Evolutionary conservation across 257 asterid species (phyloP).

Genomic region (Nicotiana sylvestris): DNA sequence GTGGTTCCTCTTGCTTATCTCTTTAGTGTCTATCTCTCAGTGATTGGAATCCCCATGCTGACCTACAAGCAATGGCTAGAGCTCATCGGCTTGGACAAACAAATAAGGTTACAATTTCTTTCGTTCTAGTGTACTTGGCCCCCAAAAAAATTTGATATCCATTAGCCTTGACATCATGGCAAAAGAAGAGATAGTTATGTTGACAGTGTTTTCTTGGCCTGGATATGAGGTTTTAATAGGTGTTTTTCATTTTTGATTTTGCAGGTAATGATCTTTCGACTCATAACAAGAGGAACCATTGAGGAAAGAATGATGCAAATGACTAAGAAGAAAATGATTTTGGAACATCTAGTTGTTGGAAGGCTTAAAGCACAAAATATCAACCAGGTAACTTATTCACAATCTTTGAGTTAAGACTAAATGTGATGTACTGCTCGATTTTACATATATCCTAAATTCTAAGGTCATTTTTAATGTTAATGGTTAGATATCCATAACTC

Average conservation of each 20-base stretch:
- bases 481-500: not conserved
- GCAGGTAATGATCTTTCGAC: slow-evolving; percentile 96
- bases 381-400: slow-evolving; percentile 60
- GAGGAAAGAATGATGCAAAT: slow-evolving; percentile 99
- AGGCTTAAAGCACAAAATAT: slow-evolving; percentile 89
- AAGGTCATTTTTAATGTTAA: not conserved
- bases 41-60: slow-evolving; percentile 99
- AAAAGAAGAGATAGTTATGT: not conserved
- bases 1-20: slow-evolving; percentile 7
- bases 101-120: slow-evolving; percentile 57
- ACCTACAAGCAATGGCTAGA: slow-evolving; percentile 99
- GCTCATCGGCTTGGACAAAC: slow-evolving; percentile 99
- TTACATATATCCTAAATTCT: not conserved
- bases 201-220: slow-evolving; percentile 16
- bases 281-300: slow-evolving; percentile 84
- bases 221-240: slow-evolving; percentile 10
- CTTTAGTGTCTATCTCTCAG: slow-evolving; percentile 42
- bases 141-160: slow-evolving; percentile 16
- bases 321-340: slow-evolving; percentile 98
- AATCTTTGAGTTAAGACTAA: not conserved
- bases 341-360: slow-evolving; percentile 98
- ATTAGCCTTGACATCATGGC: not conserved
- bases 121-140: not conserved
- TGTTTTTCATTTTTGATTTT: slow-evolving; percentile 15
- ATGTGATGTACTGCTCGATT: not conserved